Evolutionary conservation across 164 flowering plant species (phyloP), one percentile per base, ranked within the genome.

Genomic region (Saururus chinensis): DNA sequence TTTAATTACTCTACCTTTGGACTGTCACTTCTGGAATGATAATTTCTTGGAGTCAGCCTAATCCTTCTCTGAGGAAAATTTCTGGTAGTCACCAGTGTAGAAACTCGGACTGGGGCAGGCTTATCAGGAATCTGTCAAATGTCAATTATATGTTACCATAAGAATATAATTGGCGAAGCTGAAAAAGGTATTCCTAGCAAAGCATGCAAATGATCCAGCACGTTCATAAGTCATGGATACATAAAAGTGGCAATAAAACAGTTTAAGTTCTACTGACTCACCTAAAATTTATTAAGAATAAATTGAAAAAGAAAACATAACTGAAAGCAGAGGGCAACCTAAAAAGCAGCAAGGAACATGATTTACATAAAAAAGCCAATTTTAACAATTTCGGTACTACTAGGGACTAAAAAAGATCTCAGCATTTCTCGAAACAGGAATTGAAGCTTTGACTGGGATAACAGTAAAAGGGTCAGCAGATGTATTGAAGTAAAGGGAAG

Each of bases 21-120:
- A 65, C 79, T 84, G 72, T 89, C 88, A 66, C 64, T 77, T 68
- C 80, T 84, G 1, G 97, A 87, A 77, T 84, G 69, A 74, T 90
- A 93, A 73, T 79, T 90, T 75, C 99, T 93, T 9, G 85, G 84
- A 55, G 96, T 89, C 66, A 93, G 71, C 74, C 79, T 84, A 5
- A 83, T 74, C 60, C 98, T 77, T 70, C 96, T 80, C 69, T 90
- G 96, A 42, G 92, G 85, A 53, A 93, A 64, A 69, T 93, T 92
- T 53, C 97, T 79, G 62, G 95, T 81, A 49, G 95, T 93, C 77
- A 90, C 69, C 23, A 93, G 73, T 19, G 99, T 81, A 26, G 97
- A 85, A 63, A 93, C 70, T 67, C 97, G 81, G 41, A 81, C 83
- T 73, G 95, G 85, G 60, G 82, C 82, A 55, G 95, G 87, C 71